Evolutionary conservation across 2,329 filamentous ascomycete genomes (phyloP), one percentile per base, ranked within the genome.

Genomic region (Lachnellula arida): DNA sequence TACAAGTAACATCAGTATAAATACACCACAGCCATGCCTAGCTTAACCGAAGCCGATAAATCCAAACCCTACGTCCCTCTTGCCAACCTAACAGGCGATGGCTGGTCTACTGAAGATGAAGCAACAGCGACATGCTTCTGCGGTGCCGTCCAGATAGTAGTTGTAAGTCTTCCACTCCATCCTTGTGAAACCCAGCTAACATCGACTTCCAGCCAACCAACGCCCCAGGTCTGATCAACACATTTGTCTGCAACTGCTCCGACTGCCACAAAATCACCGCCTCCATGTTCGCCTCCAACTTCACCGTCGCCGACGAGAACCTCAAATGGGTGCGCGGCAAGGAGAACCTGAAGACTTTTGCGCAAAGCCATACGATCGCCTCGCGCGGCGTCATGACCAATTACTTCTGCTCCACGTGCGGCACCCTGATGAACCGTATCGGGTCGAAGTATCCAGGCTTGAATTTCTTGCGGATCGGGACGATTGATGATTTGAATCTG

Each of bases 201-300:
- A 32, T 32, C 4, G 3, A 47, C 17, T 37, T 51, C 19, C 47
- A 80, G 76, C 77, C 79, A 1, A 76, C 71, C 17, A 61, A 76
- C 57, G 74, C 69, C 0, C 73, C 74, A 1, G 77, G 74, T 9
- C 66, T 84, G 0, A 58, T 79, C 17, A 69, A 71, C 57, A 76
- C 73, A 5, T 84, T 85, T 63, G 63, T 85, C 61, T 86, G 82
- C 70, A 74, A 86, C 71, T 86, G 82, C 67, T 67, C 71, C 35
- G 82, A 86, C 69, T 86, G 81, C 69, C 81, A 74, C 63, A 86
- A 86, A 63, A 74, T 86, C 57, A 85, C 81, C 0, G 80, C 81
- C 0, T 82, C 81, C 0, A 82, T 84, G 78, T 84, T 82, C 69
- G 78, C 81, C 2, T 78, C 80, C 52, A 84, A 82, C 70, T 82